Evolutionary conservation across 2,329 filamentous ascomycete genomes (phyloP).

Genomic region (Furcasterigmium furcatum): DNA sequence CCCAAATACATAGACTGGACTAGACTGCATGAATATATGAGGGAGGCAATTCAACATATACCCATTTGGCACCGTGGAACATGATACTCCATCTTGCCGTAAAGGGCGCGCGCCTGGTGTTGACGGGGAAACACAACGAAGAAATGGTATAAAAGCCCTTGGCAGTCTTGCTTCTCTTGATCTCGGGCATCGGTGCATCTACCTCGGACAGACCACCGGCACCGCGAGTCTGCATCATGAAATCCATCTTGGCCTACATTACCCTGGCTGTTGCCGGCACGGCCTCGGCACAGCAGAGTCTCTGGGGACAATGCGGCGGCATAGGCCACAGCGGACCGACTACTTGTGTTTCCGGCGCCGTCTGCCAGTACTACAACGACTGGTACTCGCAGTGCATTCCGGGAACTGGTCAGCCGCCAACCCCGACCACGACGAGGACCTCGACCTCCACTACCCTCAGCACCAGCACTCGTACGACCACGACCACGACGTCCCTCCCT

Average conservation of each 20-base stretch:
- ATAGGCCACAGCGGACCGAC: constrained; percentile 35
- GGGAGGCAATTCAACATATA: no score
- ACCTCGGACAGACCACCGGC: no score
- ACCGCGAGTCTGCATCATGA: constrained; percentile 5
- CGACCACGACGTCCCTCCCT: constrained; percentile 5
- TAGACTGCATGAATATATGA: no score
- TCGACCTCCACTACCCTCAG: constrained; percentile 11
- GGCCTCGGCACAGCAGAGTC: constrained; percentile 11
- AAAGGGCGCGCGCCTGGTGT: no score
- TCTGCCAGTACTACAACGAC: constrained; percentile 28
- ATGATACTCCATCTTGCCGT: no score
- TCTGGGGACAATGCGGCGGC: constrained; percentile 39
- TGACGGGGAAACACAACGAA: no score
- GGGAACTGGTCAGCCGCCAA: constrained; percentile 17
- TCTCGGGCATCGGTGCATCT: no score
- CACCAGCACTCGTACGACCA: constrained; percentile 4
- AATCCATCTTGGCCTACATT: constrained; percentile 6
- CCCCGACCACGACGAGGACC: constrained; percentile 2
- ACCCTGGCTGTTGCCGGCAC: constrained; percentile 7
- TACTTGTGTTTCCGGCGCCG: constrained; percentile 35
- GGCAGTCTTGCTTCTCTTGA: no score
- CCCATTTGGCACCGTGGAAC: no score
- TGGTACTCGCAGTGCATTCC: constrained; percentile 35
- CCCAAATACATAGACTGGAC: no score
- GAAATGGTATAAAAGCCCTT: no score